These are phyloP conservation scores for Exserohilum rostratum DNA, from an alignment of 2,329 filamentous ascomycete species.

Conservation along the genomic window DNA sequence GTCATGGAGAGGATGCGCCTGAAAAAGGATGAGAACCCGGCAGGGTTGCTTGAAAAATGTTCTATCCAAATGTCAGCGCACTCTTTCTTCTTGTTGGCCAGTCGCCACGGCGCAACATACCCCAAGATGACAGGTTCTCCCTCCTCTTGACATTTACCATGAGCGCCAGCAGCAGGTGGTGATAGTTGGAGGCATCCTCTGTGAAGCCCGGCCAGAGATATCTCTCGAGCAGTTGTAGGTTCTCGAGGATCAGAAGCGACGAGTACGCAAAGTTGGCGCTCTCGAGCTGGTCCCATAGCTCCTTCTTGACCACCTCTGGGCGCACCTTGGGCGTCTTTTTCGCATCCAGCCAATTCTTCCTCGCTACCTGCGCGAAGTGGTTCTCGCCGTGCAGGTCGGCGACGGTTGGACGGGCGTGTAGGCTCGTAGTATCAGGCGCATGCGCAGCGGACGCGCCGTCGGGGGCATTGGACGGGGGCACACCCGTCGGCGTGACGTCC, in stretches of 20 bases:
- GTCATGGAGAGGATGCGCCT: slow-evolving; percentile 87
- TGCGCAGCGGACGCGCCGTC: slow-evolving; percentile 30
- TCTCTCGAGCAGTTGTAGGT: slow-evolving; percentile 85
- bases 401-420: slow-evolving; percentile 64
- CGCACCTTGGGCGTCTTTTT: slow-evolving; percentile 72
- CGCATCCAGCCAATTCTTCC: slow-evolving; percentile 80
- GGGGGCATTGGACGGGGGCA: slow-evolving; percentile 13
- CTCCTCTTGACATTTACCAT: slow-evolving; percentile 87
- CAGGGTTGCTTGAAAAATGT: slow-evolving; percentile 75
- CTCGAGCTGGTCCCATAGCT: slow-evolving; percentile 89
- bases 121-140: slow-evolving; percentile 87
- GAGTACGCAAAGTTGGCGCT: slow-evolving; percentile 78
- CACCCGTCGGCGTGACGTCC: slow-evolving; percentile 24
- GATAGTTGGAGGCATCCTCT: slow-evolving; percentile 87
- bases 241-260: slow-evolving; percentile 82
- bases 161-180: slow-evolving; percentile 84
- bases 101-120: slow-evolving; percentile 54
- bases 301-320: slow-evolving; percentile 78
- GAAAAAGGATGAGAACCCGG: slow-evolving; percentile 88
- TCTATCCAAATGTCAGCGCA: slow-evolving; percentile 56
- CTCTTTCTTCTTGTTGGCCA: slow-evolving; percentile 8
- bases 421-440: slow-evolving; percentile 25
- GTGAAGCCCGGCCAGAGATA: slow-evolving; percentile 95
- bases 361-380: slow-evolving; percentile 71
- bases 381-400: slow-evolving; percentile 74